These are phyloP conservation scores for Arbutus unedo DNA, from an alignment of 148 eudicot genomes.

Conservation along the genomic window DNA sequence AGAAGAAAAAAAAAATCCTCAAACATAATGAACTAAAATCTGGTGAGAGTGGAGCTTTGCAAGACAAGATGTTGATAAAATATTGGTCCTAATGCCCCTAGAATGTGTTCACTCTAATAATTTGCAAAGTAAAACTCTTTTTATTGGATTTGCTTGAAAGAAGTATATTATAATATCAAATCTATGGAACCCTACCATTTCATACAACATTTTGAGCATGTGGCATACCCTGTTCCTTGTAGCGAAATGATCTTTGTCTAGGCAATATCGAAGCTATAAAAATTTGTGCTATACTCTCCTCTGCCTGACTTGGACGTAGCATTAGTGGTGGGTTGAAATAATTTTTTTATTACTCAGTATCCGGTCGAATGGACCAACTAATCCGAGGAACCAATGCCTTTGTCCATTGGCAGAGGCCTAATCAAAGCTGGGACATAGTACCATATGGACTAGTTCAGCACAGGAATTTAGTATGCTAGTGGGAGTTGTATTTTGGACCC, in stretches of 20 bases:
- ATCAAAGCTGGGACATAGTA: no score
- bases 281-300: no score
- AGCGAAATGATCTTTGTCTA: background rate
- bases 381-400: background rate
- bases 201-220: background rate
- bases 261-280: no score
- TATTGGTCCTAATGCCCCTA: background rate
- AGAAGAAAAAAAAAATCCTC: background rate
- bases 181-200: background rate
- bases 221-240: background rate
- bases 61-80: background rate
- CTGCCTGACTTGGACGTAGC: no score
- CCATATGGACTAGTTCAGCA: no score
- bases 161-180: background rate
- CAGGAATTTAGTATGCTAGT: no score
- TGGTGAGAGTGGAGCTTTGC: background rate
- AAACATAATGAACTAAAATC: background rate
- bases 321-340: background rate
- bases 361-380: no score
- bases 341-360: no score
- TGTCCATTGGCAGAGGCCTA: background rate
- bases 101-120: background rate
- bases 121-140: background rate
- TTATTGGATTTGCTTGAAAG: background rate
- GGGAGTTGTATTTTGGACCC: no score